Evolutionary conservation across 257 asterid species (phyloP).

Genomic region (Galeopsis tetrahit): DNA sequence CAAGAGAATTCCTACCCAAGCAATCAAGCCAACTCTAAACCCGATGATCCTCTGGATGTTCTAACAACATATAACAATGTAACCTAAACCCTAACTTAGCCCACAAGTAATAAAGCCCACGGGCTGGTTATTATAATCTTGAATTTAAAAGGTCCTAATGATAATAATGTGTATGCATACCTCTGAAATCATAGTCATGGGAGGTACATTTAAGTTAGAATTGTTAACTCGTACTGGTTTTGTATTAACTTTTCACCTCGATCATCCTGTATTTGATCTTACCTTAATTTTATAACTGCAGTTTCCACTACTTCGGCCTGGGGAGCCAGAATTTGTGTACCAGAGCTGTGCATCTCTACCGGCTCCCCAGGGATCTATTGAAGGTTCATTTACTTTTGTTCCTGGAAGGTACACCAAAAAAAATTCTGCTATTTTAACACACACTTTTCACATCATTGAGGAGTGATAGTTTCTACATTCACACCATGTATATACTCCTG

Average conservation of each 20-base stretch:
- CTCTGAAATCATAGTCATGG: constrained; percentile 6
- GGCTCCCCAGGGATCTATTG: constrained; percentile 66
- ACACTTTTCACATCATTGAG: not conserved
- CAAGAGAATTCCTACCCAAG: no score
- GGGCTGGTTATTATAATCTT: not conserved
- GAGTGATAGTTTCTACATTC: not conserved
- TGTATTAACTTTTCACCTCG: not conserved
- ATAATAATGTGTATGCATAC: constrained; percentile 7
- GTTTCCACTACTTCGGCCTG: constrained; percentile 81
- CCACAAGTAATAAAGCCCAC: no score
- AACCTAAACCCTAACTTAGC: no score
- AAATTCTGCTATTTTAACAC: constrained; percentile 12
- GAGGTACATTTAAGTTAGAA: constrained; percentile 19
- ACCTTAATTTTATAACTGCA: constrained; percentile 44
- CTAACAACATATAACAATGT: no score
- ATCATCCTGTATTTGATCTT: constrained; percentile 28
- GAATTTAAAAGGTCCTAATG: not conserved
- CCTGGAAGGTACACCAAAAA: constrained; percentile 78
- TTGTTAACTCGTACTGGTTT: constrained; percentile 3
- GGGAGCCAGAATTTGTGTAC: constrained; percentile 77
- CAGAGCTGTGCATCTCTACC: constrained; percentile 68
- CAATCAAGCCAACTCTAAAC: no score
- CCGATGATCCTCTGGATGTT: no score
- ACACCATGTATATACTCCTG: not conserved
- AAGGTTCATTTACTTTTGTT: constrained; percentile 84